These are phyloP conservation scores for Solanum bulbocastanum DNA, from an alignment of 257 asterid species.

Conservation along the genomic window DNA sequence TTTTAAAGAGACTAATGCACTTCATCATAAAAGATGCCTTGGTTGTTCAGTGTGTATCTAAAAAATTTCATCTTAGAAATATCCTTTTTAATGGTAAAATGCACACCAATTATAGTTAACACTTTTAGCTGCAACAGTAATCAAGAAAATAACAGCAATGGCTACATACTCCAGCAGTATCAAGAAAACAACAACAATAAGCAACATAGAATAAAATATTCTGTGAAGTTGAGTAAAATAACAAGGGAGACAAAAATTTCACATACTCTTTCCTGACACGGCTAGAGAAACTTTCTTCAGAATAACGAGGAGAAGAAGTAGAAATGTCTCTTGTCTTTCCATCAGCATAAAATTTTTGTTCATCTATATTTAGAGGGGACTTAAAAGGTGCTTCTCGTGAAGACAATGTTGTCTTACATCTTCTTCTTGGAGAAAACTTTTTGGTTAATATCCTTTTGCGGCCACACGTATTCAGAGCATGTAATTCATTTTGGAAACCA, in stretches of 20 bases:
- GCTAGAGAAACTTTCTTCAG: slow-evolving; percentile 18
- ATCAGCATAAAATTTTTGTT: slow-evolving; percentile 16
- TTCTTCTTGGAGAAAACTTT: slow-evolving; percentile 9
- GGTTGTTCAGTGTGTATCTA: not conserved
- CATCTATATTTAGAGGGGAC: slow-evolving; percentile 28
- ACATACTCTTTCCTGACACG: slow-evolving; percentile 33
- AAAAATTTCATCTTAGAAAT: not conserved
- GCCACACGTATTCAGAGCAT: slow-evolving; percentile 20
- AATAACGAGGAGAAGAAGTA: slow-evolving; percentile 17
- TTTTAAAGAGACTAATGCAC: not conserved
- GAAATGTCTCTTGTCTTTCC: slow-evolving; percentile 15
- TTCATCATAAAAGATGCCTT: not conserved
- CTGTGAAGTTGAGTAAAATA: not conserved
- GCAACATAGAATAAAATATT: not conserved
- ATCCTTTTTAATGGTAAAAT: not conserved
- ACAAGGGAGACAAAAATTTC: not conserved
- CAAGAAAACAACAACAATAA: slow-evolving; percentile 2
- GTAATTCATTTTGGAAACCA: slow-evolving; percentile 32
- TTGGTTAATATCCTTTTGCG: slow-evolving; percentile 13
- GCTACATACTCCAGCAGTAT: not conserved
- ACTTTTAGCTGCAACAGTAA: not conserved
- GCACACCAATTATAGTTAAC: not conserved
- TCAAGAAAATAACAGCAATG: not conserved
- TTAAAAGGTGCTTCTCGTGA: slow-evolving; percentile 36
- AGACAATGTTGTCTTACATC: slow-evolving; percentile 20